Evolutionary conservation across 306 rosid species (phyloP).

Genomic region (Styphnolobium japonicum): DNA sequence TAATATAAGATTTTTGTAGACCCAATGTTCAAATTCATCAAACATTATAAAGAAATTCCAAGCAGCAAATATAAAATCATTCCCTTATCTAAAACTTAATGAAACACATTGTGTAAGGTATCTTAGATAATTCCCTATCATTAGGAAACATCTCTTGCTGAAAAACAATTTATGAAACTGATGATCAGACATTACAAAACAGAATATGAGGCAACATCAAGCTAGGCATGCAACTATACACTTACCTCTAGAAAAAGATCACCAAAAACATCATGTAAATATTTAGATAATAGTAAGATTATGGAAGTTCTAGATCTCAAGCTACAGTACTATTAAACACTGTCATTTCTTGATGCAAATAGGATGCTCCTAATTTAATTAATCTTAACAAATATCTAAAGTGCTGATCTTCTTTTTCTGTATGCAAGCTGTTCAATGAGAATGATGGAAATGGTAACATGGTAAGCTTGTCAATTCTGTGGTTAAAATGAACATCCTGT

Average conservation of each 20-base stretch:
- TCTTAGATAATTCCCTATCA: neutral
- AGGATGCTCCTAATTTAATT: neutral
- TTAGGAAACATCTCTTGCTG: neutral
- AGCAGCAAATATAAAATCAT: neutral
- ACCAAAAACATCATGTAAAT: no score
- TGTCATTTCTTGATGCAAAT: neutral
- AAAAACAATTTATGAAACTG: neutral
- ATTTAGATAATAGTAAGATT: no score
- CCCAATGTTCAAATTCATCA: neutral
- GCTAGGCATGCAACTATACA: conserved; percentile 2
- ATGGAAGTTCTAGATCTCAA: conserved; percentile 15
- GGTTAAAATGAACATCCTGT: neutral
- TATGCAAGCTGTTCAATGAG: neutral
- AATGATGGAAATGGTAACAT: conserved; percentile 12
- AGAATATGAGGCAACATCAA: neutral
- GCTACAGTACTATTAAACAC: neutral
- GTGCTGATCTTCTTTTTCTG: neutral
- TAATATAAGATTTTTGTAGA: neutral
- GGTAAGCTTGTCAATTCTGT: neutral
- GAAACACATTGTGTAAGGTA: neutral
- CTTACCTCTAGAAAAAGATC: conserved; percentile 81
- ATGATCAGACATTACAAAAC: neutral
- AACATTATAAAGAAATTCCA: neutral
- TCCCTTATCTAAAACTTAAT: neutral
- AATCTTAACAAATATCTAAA: neutral